Evolutionary conservation across 257 asterid genomes (phyloP).

Genomic region (Lantana camara): DNA sequence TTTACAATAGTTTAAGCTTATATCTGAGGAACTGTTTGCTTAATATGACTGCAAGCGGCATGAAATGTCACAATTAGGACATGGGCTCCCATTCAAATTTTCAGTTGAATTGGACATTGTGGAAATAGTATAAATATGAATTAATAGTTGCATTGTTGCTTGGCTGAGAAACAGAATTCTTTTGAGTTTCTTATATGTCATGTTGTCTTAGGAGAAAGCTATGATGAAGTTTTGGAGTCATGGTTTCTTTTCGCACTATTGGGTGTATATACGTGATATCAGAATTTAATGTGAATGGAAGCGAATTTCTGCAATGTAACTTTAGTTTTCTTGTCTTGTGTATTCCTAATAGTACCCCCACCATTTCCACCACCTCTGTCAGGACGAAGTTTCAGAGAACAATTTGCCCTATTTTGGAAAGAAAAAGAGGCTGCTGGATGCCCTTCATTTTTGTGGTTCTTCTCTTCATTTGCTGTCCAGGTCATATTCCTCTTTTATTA

Average conservation of each 20-base stretch:
- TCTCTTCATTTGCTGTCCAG: slow-evolving; percentile 67
- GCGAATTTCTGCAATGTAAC: slow-evolving; percentile 21
- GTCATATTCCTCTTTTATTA: slow-evolving; percentile 42
- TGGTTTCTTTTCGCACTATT: neutral
- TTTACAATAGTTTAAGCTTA: slow-evolving; percentile 17
- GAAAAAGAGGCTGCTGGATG: slow-evolving; percentile 73
- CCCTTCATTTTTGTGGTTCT: slow-evolving; percentile 86
- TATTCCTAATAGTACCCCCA: slow-evolving; percentile 73
- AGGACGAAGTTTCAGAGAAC: slow-evolving; percentile 63
- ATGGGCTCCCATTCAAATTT: too few relatives aligned
- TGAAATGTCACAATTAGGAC: neutral
- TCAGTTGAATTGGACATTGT: neutral
- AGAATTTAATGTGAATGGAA: slow-evolving; percentile 2
- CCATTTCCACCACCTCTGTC: slow-evolving; percentile 89
- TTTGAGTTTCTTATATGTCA: slow-evolving; percentile 7
- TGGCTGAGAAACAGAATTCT: neutral
- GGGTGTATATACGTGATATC: neutral
- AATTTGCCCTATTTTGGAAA: slow-evolving; percentile 62
- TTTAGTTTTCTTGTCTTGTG: slow-evolving; percentile 37
- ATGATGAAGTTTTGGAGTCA: neutral
- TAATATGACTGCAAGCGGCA: slow-evolving; percentile 2
- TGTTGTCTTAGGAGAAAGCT: slow-evolving; percentile 1
- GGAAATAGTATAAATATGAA: neutral
- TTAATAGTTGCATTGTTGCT: neutral
- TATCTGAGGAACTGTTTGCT: neutral